Evolutionary conservation across 345 rosid species (phyloP).

Genomic region (Eucalyptus decipiens): DNA sequence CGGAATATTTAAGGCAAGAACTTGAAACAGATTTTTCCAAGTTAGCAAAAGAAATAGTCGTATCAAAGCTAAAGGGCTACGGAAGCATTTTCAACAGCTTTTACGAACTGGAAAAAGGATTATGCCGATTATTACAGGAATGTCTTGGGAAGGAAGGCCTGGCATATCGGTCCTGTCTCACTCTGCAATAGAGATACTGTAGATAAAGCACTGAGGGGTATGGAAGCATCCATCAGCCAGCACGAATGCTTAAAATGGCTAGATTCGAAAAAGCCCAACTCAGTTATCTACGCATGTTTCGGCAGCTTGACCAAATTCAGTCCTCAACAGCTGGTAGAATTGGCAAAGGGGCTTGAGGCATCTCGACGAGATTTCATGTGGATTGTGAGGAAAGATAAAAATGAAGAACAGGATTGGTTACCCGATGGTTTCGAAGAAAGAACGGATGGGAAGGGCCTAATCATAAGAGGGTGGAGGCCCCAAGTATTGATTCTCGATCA

Average conservation of each 20-base stretch:
- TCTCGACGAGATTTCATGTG: neutral
- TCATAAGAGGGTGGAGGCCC: conserved; percentile 5
- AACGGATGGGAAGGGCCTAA: neutral
- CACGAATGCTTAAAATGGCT: conserved; percentile 20
- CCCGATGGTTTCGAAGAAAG: conserved; percentile 6
- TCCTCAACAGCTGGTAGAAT: conserved; percentile 7
- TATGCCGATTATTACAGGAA: conserved; percentile 20
- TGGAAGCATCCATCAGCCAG: conserved; percentile 5
- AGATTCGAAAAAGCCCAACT: conserved; percentile 19
- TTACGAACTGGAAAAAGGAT: conserved; percentile 22
- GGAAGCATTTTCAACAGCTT: conserved; percentile 28
- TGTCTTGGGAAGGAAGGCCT: conserved; percentile 16
- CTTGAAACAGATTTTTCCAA: neutral
- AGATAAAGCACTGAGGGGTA: conserved; percentile 13
- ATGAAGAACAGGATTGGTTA: neutral
- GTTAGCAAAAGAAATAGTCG: neutral
- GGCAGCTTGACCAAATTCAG: conserved; percentile 22
- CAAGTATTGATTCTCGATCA: conserved; percentile 10
- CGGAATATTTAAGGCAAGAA: neutral
- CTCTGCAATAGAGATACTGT: conserved; percentile 2
- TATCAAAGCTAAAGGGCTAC: neutral
- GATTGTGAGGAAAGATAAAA: neutral
- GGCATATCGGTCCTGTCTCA: conserved; percentile 35
- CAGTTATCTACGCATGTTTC: conserved; percentile 32
- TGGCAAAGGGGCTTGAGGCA: neutral